A percentile compares a stretch with the other conserved stretches of the same genome.
Evolutionary conservation across 139 green algal genomes (phyloP).

Genomic region (Chloropicon primus): DNA sequence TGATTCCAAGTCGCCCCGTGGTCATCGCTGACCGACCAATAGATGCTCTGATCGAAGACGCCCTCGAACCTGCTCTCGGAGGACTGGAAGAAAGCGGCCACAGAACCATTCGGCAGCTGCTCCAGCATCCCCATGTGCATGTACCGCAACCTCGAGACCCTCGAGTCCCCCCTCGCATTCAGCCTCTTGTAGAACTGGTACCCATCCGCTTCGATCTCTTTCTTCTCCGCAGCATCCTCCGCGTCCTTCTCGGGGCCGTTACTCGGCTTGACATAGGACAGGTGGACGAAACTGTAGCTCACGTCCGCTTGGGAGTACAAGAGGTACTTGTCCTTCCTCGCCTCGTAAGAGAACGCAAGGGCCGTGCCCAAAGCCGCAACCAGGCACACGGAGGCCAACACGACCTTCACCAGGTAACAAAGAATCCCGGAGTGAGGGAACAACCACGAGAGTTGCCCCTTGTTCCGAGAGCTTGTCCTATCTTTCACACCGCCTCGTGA

Average conservation of each 20-base stretch:
- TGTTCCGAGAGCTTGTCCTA: too few species aligned
- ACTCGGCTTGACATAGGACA: not conserved
- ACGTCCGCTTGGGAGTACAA: not conserved
- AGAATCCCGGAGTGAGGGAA: not conserved
- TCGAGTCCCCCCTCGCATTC: not conserved
- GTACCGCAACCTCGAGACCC: slow-evolving; percentile 5
- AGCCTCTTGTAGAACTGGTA: not conserved
- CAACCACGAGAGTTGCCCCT: not conserved
- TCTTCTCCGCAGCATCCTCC: not conserved
- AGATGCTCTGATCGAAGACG: slow-evolving; percentile 7
- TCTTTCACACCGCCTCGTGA: too few species aligned
- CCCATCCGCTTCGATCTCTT: not conserved
- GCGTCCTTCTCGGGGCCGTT: not conserved
- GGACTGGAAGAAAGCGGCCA: slow-evolving; percentile 5
- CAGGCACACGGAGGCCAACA: not conserved
- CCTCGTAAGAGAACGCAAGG: not conserved
- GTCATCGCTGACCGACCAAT: slow-evolving; percentile 7
- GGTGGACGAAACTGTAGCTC: not conserved
- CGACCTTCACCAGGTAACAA: not conserved
- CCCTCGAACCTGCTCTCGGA: slow-evolving; percentile 5
- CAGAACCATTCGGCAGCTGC: slow-evolving; percentile 1
- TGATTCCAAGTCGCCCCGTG: not conserved
- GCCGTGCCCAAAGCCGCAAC: not conserved
- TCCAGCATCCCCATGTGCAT: slow-evolving; percentile 13
- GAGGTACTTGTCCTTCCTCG: not conserved